phyloP scores from a whole-genome alignment of 805 yeast species.

The Kurtzmaniella cleridarum region DNA sequence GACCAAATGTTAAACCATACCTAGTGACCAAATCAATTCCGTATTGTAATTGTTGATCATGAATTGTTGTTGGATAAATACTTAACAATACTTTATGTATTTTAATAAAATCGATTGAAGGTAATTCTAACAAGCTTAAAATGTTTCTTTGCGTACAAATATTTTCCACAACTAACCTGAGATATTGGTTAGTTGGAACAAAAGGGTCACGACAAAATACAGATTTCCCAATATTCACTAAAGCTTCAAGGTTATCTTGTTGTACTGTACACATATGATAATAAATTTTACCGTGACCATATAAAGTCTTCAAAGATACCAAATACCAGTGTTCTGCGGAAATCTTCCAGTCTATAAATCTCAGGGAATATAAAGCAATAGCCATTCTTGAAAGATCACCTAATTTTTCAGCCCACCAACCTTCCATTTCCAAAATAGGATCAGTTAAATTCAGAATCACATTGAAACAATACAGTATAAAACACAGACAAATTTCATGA shows the following conservation, averaged over 20 bases:
- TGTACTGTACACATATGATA: constrained; percentile 88
- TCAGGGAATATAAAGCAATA: constrained; percentile 73
- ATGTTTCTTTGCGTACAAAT: constrained; percentile 62
- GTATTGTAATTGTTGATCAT: constrained; percentile 44
- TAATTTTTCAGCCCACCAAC: constrained; percentile 79
- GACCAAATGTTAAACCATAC: constrained; percentile 62
- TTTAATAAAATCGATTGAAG: constrained; percentile 57
- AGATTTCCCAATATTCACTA: constrained; percentile 73
- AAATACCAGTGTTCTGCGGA: constrained; percentile 82
- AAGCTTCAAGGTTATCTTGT: constrained; percentile 68
- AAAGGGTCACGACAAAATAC: constrained; percentile 79
- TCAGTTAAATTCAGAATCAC: constrained; percentile 51
- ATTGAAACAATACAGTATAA: constrained; percentile 67
- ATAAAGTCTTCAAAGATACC: constrained; percentile 64
- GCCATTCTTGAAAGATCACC: constrained; percentile 89
- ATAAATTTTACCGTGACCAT: constrained; percentile 81
- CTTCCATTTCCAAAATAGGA: constrained; percentile 52
- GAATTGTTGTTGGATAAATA: constrained; percentile 38
- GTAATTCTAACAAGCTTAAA: constrained; percentile 53
- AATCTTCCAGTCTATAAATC: constrained; percentile 80
- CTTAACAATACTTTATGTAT: constrained; percentile 64
- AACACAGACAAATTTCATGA: constrained; percentile 73
- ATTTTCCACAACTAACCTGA: constrained; percentile 73
- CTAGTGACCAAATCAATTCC: constrained; percentile 58
- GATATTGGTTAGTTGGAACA: constrained; percentile 75